These are phyloP conservation scores for Tetrastigma voinierianum DNA, from an alignment of 164 flowering plant species.

Conservation along the genomic window DNA sequence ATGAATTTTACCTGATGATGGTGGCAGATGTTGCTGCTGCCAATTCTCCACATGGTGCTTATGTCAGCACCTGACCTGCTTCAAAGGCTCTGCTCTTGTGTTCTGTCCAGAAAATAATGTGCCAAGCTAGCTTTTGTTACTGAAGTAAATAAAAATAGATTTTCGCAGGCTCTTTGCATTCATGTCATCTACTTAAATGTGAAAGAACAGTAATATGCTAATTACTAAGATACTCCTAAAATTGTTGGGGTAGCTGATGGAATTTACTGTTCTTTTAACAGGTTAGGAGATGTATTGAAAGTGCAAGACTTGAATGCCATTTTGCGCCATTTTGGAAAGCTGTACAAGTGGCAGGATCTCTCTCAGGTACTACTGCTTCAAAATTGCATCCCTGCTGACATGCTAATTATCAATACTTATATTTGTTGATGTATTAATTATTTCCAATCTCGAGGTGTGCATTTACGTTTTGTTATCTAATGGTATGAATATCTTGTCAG, in stretches of 20 bases:
- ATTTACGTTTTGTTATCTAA: background rate
- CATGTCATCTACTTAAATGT: too few relatives aligned
- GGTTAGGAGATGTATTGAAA: slow-evolving; percentile 50
- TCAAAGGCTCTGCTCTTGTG: too few relatives aligned
- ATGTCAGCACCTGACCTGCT: too few relatives aligned
- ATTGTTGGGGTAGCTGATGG: background rate
- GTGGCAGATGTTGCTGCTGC: too few relatives aligned
- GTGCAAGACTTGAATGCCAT: slow-evolving; percentile 66
- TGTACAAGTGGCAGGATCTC: slow-evolving; percentile 52
- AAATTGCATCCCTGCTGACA: slow-evolving; percentile 2
- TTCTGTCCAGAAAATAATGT: too few relatives aligned
- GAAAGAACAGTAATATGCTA: too few relatives aligned
- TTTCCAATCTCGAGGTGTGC: background rate
- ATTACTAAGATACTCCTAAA: too few relatives aligned
- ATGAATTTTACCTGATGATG: too few relatives aligned
- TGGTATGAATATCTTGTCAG: background rate
- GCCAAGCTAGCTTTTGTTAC: too few relatives aligned
- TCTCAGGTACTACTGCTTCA: slow-evolving; percentile 42
- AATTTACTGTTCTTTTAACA: slow-evolving; percentile 21
- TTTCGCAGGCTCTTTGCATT: too few relatives aligned
- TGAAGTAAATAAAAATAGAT: too few relatives aligned
- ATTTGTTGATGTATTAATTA: background rate
- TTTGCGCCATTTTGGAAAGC: slow-evolving; percentile 57
- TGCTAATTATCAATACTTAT: slow-evolving; percentile 1
- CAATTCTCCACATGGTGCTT: too few relatives aligned